Evolutionary conservation across 2,329 filamentous ascomycete genomes (phyloP).

Genomic region (Calonectria henricotiae): DNA sequence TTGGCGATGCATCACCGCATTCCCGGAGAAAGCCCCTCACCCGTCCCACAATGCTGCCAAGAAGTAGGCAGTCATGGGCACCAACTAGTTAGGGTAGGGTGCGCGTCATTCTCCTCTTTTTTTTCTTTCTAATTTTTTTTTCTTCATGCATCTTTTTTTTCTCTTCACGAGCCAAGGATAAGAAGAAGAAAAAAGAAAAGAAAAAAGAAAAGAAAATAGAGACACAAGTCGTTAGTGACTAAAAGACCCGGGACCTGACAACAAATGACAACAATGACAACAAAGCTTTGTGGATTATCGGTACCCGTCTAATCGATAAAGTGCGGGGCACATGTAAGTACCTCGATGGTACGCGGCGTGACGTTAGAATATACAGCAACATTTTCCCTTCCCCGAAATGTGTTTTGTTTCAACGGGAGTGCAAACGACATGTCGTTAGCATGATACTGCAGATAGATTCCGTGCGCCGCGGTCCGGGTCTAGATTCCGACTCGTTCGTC

Average conservation of each 20-base stretch:
- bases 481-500: constrained; percentile 24
- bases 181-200: neutral
- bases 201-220: too few relatives aligned
- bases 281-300: neutral
- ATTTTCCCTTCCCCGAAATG: neutral
- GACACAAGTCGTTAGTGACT: neutral
- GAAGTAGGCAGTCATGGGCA: constrained; percentile 26
- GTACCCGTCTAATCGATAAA: constrained; percentile 32
- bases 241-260: constrained; percentile 3
- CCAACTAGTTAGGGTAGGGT: constrained; percentile 7
- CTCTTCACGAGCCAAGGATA: neutral
- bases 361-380: constrained; percentile 8
- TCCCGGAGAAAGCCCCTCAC: neutral
- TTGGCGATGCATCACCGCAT: constrained; percentile 22
- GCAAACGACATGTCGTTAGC: neutral
- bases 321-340: constrained; percentile 32
- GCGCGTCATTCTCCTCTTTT: neutral
- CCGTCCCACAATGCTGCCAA: constrained; percentile 20
- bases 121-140: neutral
- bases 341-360: constrained; percentile 22
- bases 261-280: constrained; percentile 10
- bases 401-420: constrained; percentile 17
- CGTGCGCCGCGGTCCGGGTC: constrained; percentile 20
- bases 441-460: neutral
- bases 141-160: neutral